phyloP scores from a whole-genome alignment of 116 monocot species.

The Dioscorea cayenensis region DNA sequence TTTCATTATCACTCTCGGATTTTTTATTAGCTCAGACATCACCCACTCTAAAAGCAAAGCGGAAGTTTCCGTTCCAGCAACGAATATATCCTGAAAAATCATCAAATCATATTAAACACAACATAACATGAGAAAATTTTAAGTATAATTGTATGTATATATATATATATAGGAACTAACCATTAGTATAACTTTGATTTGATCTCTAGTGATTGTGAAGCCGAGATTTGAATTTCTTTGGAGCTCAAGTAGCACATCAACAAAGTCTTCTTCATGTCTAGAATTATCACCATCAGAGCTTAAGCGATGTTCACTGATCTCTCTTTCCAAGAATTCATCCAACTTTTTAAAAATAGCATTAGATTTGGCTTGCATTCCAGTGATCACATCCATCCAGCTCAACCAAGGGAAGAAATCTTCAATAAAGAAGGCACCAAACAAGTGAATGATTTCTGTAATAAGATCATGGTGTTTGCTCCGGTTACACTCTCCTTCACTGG shows the following conservation, averaged over 20 bases:
- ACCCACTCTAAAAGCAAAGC: constrained; percentile 2
- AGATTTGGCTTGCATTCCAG: neutral
- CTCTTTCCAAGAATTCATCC: neutral
- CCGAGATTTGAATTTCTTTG: neutral
- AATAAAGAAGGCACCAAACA: neutral
- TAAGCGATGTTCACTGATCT: neutral
- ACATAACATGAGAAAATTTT: too few relatives aligned
- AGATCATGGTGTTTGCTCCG: neutral
- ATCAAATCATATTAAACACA: too few relatives aligned
- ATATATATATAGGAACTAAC: neutral
- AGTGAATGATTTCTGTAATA: neutral
- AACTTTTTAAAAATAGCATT: neutral
- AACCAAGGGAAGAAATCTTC: neutral
- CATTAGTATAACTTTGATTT: constrained; percentile 6
- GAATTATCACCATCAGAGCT: neutral
- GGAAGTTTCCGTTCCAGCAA: constrained; percentile 8
- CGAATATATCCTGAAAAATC: neutral
- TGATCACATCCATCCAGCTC: neutral
- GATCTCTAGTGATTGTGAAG: constrained; percentile 3
- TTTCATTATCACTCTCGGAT: constrained; percentile 5
- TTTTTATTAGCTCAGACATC: constrained; percentile 11
- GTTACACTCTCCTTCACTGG: neutral
- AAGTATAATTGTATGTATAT: too few relatives aligned
- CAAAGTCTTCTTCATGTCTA: neutral
- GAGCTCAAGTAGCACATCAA: neutral